phyloP scores from a whole-genome alignment of 192 early-diverging fungal genomes.

The Coemansia sp. region DNA sequence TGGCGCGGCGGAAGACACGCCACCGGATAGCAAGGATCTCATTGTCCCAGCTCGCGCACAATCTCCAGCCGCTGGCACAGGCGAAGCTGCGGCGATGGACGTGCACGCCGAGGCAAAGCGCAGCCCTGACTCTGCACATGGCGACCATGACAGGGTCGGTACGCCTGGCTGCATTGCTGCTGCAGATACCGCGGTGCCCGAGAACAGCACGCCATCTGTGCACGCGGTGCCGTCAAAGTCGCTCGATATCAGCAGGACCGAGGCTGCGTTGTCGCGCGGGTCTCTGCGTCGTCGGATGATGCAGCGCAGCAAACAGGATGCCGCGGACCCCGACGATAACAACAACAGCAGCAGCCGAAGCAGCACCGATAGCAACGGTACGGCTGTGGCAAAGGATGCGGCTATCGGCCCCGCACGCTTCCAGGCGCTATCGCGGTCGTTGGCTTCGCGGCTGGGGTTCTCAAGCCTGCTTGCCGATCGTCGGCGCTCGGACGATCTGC shows the following conservation, averaged over 20 bases:
- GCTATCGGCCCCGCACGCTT: conserved; percentile 26
- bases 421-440: conserved; percentile 32
- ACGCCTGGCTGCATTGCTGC: no score
- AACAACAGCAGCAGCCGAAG: background rate
- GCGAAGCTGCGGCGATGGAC: no score
- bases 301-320: conserved; percentile 32
- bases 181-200: no score
- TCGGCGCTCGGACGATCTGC: conserved; percentile 27
- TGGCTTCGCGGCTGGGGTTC: conserved; percentile 32
- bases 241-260: conserved; percentile 15
- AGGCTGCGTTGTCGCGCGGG: background rate
- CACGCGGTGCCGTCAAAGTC: conserved; percentile 26
- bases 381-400: background rate
- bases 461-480: conserved; percentile 25
- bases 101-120: no score
- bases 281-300: conserved; percentile 24
- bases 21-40: no score
- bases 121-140: no score
- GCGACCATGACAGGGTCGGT: no score
- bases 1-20: background rate
- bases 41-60: no score
- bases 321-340: background rate
- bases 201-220: no score
- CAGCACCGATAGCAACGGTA: no score
- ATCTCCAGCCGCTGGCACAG: no score